Base-by-base conservation (phyloP, 768 basidiomycete genomes). In the Boletus eberwhitei region DNA sequence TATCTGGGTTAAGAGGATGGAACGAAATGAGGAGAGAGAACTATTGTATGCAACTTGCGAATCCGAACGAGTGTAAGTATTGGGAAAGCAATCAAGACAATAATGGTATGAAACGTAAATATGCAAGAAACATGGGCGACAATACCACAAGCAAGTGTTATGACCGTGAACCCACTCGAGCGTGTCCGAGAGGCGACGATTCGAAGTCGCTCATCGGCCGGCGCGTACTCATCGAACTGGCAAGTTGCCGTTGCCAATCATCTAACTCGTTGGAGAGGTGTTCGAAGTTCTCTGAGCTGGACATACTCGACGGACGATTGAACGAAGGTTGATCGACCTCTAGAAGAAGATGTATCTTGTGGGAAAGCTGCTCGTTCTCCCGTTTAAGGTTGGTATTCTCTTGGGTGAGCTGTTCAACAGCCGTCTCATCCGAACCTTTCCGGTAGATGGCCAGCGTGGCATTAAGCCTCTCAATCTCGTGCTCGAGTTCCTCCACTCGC, bases 341-440 rank as follows among this genome's bases (percentile, higher is more conserved):
- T 50, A 96, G 81, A 16, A 96, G 78, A 44, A 95, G 79, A 53
- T 85, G 88, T 62, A 96, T 93, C 79, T 93, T 93, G 69, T 91
- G 90, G n/a, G 87, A 86, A 41, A 94, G 80, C 61, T 93, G 86
- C 65, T 90, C 88, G 69, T 94, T 94, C 72, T 94, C 91, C 53
- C 84, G 82, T 69, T 87, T 85, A 54, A 94, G 83, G 32, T 75
- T 79, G 17, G 82, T 78, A 70, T 93, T 94, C 68, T 96, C 91
- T 68, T 77, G 82, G 69, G 85, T 86, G 58, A 97, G 82, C 69
- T 86, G 87, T 72, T 95, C 92, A 36, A 90, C 69, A 40, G 86
- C 67, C 8, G 87, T 85, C 73, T 92, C 90, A 52, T 89, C 84
- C 53, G 86, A 81, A 21, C 87, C 88, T 51, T 84, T 84, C 14